Conservation (phyloP, 2,329 filamentous ascomycete genomes). For the Apiospora arundinis region DNA sequence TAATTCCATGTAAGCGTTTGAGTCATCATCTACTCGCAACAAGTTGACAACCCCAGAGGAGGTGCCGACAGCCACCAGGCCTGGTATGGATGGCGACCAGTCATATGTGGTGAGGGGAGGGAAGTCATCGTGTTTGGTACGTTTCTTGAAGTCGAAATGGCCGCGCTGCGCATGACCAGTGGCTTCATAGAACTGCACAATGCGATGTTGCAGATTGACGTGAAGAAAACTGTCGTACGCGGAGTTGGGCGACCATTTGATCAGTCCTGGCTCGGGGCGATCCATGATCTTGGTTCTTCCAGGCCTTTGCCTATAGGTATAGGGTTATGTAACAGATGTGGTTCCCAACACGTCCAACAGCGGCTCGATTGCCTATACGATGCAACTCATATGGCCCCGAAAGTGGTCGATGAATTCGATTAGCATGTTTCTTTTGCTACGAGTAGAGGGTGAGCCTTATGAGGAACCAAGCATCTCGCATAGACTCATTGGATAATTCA, state of each 20-base stretch:
- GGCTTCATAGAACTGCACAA: constrained; percentile 68
- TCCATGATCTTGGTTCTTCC: constrained; percentile 49
- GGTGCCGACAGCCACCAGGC: constrained; percentile 77
- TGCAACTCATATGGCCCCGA: constrained; percentile 7
- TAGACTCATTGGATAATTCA: neutral
- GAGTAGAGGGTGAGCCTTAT: neutral
- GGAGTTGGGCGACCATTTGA: constrained; percentile 70
- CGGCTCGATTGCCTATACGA: neutral
- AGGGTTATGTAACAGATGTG: neutral
- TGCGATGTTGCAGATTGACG: constrained; percentile 67
- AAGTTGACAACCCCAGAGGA: constrained; percentile 78
- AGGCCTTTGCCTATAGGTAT: constrained; percentile 37
- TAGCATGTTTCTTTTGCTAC: neutral
- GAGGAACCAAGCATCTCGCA: neutral
- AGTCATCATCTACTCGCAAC: constrained; percentile 73
- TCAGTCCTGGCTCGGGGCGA: constrained; percentile 65
- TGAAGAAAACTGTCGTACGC: constrained; percentile 67
- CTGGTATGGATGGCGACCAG: constrained; percentile 67
- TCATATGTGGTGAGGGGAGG: constrained; percentile 70
- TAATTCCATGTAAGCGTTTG: constrained; percentile 69
- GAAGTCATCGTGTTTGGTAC: constrained; percentile 67
- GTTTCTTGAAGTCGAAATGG: constrained; percentile 62
- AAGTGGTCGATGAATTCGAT: neutral
- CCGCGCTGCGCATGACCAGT: constrained; percentile 63
- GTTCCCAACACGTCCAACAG: constrained; percentile 21